These are phyloP conservation scores for Rhynchosporium secalis DNA, from an alignment of 2,329 filamentous ascomycete species.

Conservation along the genomic window DNA sequence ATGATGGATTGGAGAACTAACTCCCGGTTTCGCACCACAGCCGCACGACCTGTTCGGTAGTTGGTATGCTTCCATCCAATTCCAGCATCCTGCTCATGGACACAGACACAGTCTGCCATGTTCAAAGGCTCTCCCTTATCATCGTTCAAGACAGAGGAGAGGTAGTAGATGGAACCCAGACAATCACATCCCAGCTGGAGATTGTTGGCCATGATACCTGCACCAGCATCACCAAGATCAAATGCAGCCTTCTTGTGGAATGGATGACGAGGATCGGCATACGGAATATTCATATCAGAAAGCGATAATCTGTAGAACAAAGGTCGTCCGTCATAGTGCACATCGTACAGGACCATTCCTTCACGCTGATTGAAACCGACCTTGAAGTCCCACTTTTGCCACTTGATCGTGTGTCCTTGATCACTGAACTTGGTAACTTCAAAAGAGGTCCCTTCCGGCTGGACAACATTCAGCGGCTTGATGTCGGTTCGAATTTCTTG, in stretches of 20 bases:
- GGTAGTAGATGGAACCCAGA: conserved; percentile 68
- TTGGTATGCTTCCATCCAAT: conserved; percentile 72
- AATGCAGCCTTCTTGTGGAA: conserved; percentile 71
- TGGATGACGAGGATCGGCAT: conserved; percentile 64
- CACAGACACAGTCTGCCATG: conserved; percentile 67
- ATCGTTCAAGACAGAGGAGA: conserved; percentile 58
- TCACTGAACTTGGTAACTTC: conserved; percentile 50
- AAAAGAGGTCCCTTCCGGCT: conserved; percentile 66
- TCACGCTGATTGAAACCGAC: conserved; percentile 63
- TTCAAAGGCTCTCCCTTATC: conserved; percentile 58
- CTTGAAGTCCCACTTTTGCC: conserved; percentile 67
- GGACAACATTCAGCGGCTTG: conserved; percentile 63
- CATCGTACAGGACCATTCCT: conserved; percentile 67
- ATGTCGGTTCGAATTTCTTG: conserved; percentile 60
- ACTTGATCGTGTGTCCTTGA: conserved; percentile 56
- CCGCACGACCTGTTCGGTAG: conserved; percentile 62
- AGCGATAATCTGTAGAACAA: conserved; percentile 67
- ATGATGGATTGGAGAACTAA: conserved; percentile 70
- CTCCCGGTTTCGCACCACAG: conserved; percentile 62
- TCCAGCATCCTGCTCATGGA: conserved; percentile 70
- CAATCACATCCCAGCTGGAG: conserved; percentile 71
- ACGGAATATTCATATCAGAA: conserved; percentile 62
- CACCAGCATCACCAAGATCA: conserved; percentile 66
- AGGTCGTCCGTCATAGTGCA: conserved; percentile 61
- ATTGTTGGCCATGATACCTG: conserved; percentile 68